These are phyloP conservation scores for Spiraea crenata DNA, from an alignment of 331 rosid species.

Conservation along the genomic window DNA sequence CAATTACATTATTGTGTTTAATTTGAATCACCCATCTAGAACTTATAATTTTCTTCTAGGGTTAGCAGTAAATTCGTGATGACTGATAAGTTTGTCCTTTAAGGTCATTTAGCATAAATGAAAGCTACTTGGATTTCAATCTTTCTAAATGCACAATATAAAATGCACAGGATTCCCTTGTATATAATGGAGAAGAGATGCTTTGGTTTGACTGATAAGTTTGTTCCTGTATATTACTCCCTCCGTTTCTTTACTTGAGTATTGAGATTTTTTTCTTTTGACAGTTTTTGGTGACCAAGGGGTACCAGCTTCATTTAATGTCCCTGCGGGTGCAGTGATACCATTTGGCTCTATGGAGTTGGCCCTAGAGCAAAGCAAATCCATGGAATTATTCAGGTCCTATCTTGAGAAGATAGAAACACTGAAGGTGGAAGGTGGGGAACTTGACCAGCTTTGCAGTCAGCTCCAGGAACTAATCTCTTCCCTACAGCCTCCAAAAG, in stretches of 20 bases:
- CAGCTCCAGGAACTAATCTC: slow-evolving; percentile 78
- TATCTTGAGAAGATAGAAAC: slow-evolving; percentile 64
- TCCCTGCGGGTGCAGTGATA: slow-evolving; percentile 87
- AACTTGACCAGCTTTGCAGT: slow-evolving; percentile 60
- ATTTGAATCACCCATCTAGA: not conserved
- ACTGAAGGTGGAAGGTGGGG: slow-evolving; percentile 61
- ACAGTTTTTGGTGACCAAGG: slow-evolving; percentile 77
- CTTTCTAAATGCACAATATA: too few relatives aligned
- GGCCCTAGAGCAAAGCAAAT: slow-evolving; percentile 64
- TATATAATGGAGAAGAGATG: not conserved
- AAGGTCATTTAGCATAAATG: not conserved
- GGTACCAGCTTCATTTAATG: slow-evolving; percentile 74
- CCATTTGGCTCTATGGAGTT: slow-evolving; percentile 93
- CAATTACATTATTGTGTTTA: not conserved
- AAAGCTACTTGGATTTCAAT: not conserved
- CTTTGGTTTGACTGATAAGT: slow-evolving; percentile 12
- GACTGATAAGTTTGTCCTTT: not conserved
- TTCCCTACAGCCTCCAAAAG: slow-evolving; percentile 58
- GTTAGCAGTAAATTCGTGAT: not conserved
- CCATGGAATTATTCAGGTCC: slow-evolving; percentile 58
- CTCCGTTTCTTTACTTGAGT: slow-evolving; percentile 9
- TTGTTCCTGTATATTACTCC: slow-evolving; percentile 1
- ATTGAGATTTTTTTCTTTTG: slow-evolving; percentile 31
- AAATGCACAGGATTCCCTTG: not conserved
- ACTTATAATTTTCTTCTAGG: not conserved